Evolutionary conservation across 2,329 filamentous ascomycete species (phyloP).

Genomic region (Colletotrichum theobromicola): DNA sequence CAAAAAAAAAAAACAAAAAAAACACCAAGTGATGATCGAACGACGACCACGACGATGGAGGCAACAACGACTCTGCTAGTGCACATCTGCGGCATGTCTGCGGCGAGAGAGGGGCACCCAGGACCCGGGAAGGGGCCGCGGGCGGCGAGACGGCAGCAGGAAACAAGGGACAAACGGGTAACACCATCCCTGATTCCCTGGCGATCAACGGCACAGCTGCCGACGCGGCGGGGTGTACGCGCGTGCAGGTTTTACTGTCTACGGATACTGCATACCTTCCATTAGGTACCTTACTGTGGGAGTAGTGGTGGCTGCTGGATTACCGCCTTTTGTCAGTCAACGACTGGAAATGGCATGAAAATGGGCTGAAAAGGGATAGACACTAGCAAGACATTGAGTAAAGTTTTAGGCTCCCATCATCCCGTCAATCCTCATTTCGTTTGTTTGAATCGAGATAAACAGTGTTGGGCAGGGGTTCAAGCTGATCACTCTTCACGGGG

Average conservation of each 20-base stretch:
- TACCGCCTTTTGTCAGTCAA: not conserved
- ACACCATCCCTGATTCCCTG: slow-evolving; percentile 6
- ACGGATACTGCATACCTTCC: too few species aligned
- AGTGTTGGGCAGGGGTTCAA: not conserved
- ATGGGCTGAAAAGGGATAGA: not conserved
- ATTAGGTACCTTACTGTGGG: too few species aligned
- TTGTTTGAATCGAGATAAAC: not conserved
- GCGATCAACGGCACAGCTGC: slow-evolving; percentile 13
- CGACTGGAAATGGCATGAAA: not conserved
- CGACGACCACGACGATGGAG: not conserved
- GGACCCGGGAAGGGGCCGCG: not conserved
- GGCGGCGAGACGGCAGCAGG: not conserved
- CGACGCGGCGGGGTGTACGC: slow-evolving; percentile 17
- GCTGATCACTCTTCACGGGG: not conserved
- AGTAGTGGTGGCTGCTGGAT: not conserved
- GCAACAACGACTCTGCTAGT: not conserved
- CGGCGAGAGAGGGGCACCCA: not conserved
- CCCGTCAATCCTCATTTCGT: slow-evolving; percentile 16
- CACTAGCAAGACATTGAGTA: too few species aligned
- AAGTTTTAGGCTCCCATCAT: not conserved
- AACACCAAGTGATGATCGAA: not conserved
- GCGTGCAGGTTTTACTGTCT: not conserved
- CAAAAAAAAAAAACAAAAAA: not conserved
- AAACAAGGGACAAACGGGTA: not conserved
- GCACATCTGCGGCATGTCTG: not conserved